Percentiles rank a stretch among this genome's conserved stretches.
Conservation (phyloP, 202 grass and related monocot species). For the Dendrocalamus latiflorus region DNA sequence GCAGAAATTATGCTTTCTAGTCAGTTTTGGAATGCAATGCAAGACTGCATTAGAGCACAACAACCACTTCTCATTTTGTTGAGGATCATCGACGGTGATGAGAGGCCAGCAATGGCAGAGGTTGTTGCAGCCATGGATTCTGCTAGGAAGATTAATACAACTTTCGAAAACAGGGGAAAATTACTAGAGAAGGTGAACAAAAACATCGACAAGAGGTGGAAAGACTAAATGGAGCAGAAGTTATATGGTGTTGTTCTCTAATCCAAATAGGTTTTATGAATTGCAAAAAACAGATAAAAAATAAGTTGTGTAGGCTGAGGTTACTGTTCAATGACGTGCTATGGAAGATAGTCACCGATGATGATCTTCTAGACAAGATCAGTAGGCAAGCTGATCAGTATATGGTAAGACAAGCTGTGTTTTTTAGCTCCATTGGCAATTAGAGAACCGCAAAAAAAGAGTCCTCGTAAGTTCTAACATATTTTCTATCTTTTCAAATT, state of each 20-base stretch:
- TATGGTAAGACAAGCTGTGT: background rate
- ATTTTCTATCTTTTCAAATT: too few relatives aligned
- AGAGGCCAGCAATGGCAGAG: conserved; percentile 35
- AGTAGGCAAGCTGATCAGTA: background rate
- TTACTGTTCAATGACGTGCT: background rate
- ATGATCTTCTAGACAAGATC: background rate
- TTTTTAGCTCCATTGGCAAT: background rate
- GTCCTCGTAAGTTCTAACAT: too few relatives aligned
- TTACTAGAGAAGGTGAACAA: too few relatives aligned
- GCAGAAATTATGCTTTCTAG: background rate
- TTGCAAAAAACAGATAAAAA: background rate
- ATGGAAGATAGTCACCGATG: background rate
- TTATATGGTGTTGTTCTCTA: background rate
- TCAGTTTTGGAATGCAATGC: too few relatives aligned
- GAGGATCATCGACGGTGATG: background rate
- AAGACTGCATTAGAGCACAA: too few relatives aligned
- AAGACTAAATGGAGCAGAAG: too few relatives aligned
- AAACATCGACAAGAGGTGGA: too few relatives aligned
- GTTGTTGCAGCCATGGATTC: conserved; percentile 10
- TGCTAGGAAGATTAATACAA: conserved; percentile 20
- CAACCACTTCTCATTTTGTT: background rate
- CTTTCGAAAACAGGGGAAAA: background rate
- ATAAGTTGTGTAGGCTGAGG: background rate
- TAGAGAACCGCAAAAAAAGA: background rate
- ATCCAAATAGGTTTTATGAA: background rate